These are phyloP conservation scores for Penicillium ucsense DNA, from an alignment of 495 filamentous ascomycete genomes.

Conservation along the genomic window DNA sequence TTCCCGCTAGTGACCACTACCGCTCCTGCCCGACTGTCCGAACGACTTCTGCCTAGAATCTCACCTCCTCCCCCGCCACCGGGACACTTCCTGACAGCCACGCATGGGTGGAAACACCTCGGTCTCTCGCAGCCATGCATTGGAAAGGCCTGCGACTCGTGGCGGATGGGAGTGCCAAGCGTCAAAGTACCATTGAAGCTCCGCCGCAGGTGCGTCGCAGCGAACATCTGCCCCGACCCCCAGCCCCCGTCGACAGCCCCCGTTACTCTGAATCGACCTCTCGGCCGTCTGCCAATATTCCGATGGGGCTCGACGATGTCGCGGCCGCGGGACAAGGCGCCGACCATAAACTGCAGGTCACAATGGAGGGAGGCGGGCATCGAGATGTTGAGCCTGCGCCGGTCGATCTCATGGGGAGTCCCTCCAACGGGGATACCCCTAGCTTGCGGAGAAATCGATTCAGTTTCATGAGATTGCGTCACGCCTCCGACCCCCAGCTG, in stretches of 20 bases:
- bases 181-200: slow-evolving; percentile 27
- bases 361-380: slow-evolving; percentile 1
- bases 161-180: slow-evolving; percentile 30
- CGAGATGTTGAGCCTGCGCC: slow-evolving; percentile 9
- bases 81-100: background rate
- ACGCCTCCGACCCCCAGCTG: slow-evolving; percentile 90
- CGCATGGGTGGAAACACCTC: slow-evolving; percentile 15
- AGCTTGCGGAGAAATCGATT: slow-evolving; percentile 52
- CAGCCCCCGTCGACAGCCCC: slow-evolving; percentile 22
- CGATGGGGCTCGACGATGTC: slow-evolving; percentile 6
- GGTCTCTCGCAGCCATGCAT: slow-evolving; percentile 31
- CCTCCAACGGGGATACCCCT: slow-evolving; percentile 16
- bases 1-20: too few species aligned
- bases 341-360: slow-evolving; percentile 5
- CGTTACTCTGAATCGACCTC: slow-evolving; percentile 32
- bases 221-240: slow-evolving; percentile 34
- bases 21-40: too few species aligned
- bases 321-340: slow-evolving; percentile 2
- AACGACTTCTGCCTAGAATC: too few species aligned
- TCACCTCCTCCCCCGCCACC: background rate
- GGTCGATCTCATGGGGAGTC: slow-evolving; percentile 5
- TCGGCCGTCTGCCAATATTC: slow-evolving; percentile 13
- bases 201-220: slow-evolving; percentile 28
- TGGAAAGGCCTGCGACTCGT: slow-evolving; percentile 38
- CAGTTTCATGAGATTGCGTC: slow-evolving; percentile 80